Evolutionary conservation across 805 yeast species (phyloP), one percentile per base, ranked within the genome.

Genomic region (Monosporozyma unispora): DNA sequence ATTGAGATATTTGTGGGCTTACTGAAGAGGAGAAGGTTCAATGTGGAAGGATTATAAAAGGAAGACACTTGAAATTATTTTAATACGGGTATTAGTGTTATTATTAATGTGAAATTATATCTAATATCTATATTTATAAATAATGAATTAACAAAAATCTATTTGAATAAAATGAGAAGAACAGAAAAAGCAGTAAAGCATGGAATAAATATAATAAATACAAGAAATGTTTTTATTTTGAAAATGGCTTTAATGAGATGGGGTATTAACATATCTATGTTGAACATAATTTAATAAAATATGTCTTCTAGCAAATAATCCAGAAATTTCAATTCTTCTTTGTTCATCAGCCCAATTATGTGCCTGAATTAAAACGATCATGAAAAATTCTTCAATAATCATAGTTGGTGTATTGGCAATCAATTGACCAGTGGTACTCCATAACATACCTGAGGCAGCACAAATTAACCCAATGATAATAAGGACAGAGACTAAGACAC

Each of bases 311-410:
- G 54, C 61, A 22, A 52, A 52, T 14, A 59, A 42, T 2, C 61
- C 55, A 4, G 62, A 49, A 0, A 61, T 53, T 45, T 61, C 63
- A 6, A 59, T 48, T 50, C 67, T 55, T 27, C 64, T 52, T 43
- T 55, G 56, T 28, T 50, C 44, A 48, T 62, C 67, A 3, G 67
- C 65, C 62, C 61, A 61, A 48, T 65, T 64, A 50, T 70, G 74
- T 3, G 72, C 73, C 48, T 69, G 72, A 25, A 70, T 51, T 27
- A 71, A 52, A 28, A 71, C 67, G 33, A 72, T 56, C 45, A 70
- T 46, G 54, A 70, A 70, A 50, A 71, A 72, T 18, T 66, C 73
- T 52, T 71, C 75, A 37, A 72, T 69, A 54, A 71, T 71, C 73
- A 70, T 71, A 0, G 75, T 69, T 35, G 75, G 75, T 0, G 73